Percentiles rank a stretch among this genome's conserved stretches.
Conservation (phyloP, 2,329 filamentous ascomycete species). For the Colletotrichum tropicicola region DNA sequence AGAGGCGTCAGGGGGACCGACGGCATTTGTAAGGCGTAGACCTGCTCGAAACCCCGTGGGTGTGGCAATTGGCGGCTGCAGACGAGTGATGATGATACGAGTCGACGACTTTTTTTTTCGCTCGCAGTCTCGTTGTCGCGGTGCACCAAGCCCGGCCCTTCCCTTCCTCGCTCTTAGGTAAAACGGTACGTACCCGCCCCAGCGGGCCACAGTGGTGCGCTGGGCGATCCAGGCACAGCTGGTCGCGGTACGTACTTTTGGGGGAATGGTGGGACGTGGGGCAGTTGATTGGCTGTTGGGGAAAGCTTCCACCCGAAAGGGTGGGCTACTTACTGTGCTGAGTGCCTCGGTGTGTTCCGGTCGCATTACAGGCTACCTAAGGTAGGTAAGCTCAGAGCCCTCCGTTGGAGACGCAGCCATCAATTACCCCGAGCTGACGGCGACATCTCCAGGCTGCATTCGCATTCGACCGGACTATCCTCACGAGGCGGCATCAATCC, state of each 20-base stretch:
- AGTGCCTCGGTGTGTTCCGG: too few species aligned
- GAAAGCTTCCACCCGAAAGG: too few species aligned
- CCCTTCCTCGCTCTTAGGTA: slow-evolving; percentile 13
- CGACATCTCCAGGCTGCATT: too few species aligned
- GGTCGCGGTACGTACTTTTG: neutral
- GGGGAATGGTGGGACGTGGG: neutral
- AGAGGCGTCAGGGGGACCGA: neutral
- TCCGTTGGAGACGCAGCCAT: too few species aligned
- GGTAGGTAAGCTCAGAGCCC: too few species aligned
- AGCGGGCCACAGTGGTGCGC: neutral
- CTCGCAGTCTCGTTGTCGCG: neutral
- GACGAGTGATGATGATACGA: slow-evolving; percentile 6
- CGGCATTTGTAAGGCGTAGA: slow-evolving; percentile 5
- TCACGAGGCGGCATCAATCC: neutral
- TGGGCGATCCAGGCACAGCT: neutral
- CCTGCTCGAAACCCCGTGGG: neutral
- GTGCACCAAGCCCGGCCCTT: slow-evolving; percentile 4
- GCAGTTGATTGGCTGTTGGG: slow-evolving; percentile 1
- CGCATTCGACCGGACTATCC: neutral
- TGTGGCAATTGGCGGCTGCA: slow-evolving; percentile 22
- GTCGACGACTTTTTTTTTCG: slow-evolving; percentile 24
- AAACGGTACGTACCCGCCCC: neutral
- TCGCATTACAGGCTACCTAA: too few species aligned
- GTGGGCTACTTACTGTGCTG: too few species aligned
- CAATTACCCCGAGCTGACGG: neutral